phyloP scores from a whole-genome alignment of 129 eudicot species.

The Tanacetum coccineum region DNA sequence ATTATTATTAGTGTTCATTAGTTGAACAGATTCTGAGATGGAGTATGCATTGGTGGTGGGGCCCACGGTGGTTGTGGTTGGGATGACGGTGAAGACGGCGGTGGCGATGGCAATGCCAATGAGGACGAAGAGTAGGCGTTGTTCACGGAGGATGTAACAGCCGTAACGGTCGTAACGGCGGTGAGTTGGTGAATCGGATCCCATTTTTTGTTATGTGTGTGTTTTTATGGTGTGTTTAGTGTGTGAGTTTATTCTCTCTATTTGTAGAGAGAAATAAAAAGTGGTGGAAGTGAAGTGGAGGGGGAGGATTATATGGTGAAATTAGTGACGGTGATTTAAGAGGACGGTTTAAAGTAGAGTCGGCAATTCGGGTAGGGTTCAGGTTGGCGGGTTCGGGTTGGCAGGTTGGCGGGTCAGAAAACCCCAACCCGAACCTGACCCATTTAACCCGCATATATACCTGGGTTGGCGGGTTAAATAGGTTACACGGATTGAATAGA shows the following conservation, averaged over 20 bases:
- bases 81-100: slow-evolving; percentile 44
- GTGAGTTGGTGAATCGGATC: slow-evolving; percentile 51
- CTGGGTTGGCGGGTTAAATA: too few species aligned
- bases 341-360: too few species aligned
- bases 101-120: slow-evolving; percentile 69
- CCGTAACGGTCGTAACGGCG: slow-evolving; percentile 49
- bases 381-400: too few species aligned
- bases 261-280: not conserved
- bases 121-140: slow-evolving; percentile 62
- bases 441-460: too few species aligned
- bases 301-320: too few species aligned
- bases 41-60: slow-evolving; percentile 19
- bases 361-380: too few species aligned
- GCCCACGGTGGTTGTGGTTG: slow-evolving; percentile 19
- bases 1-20: slow-evolving; percentile 16
- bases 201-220: slow-evolving; percentile 29
- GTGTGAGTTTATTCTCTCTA: slow-evolving; percentile 15
- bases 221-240: not conserved
- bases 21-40: slow-evolving; percentile 28
- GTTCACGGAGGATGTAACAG: slow-evolving; percentile 68
- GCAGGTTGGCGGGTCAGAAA: too few species aligned
- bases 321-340: slow-evolving; percentile 16
- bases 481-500: too few species aligned
- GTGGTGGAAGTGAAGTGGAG: slow-evolving; percentile 6
- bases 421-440: too few species aligned